Conservation (phyloP, 345 rosid genomes). For the Arabidopsis thaliana region DNA sequence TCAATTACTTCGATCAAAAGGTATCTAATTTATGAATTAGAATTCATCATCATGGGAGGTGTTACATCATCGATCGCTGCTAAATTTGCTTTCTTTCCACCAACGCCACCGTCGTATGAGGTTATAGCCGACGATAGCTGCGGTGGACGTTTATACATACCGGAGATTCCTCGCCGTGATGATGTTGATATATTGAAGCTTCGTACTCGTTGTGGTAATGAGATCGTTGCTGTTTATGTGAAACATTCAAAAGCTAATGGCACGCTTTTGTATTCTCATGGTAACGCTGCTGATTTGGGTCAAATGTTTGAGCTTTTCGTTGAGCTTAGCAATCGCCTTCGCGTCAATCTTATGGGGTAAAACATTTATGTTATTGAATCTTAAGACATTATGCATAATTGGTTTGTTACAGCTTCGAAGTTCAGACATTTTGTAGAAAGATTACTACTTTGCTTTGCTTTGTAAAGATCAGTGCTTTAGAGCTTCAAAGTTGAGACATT, state of each 20-base stretch:
- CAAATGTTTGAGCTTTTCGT: slow-evolving; percentile 95
- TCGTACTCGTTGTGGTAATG: slow-evolving; percentile 75
- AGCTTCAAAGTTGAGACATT: neutral
- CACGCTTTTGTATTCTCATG: slow-evolving; percentile 90
- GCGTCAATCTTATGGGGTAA: slow-evolving; percentile 92
- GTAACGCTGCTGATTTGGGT: slow-evolving; percentile 97
- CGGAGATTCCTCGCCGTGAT: slow-evolving; percentile 66
- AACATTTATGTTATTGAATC: neutral
- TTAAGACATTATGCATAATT: neutral
- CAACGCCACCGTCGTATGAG: slow-evolving; percentile 81
- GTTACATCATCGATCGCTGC: slow-evolving; percentile 98
- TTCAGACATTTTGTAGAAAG: no score
- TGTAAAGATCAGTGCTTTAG: neutral
- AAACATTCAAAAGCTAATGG: slow-evolving; percentile 74
- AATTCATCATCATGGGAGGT: slow-evolving; percentile 66
- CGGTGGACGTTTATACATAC: slow-evolving; percentile 58
- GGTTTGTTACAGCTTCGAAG: neutral
- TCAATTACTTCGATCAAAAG: neutral
- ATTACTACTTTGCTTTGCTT: neutral
- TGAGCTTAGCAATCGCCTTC: slow-evolving; percentile 82
- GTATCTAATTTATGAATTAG: slow-evolving; percentile 43
- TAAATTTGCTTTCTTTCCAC: slow-evolving; percentile 98
- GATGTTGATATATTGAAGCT: slow-evolving; percentile 76
- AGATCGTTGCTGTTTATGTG: slow-evolving; percentile 78
- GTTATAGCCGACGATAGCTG: slow-evolving; percentile 55